These are phyloP conservation scores for Plasmodium sp. DNA, from an alignment of 169 alveolate species.

Conservation along the genomic window DNA sequence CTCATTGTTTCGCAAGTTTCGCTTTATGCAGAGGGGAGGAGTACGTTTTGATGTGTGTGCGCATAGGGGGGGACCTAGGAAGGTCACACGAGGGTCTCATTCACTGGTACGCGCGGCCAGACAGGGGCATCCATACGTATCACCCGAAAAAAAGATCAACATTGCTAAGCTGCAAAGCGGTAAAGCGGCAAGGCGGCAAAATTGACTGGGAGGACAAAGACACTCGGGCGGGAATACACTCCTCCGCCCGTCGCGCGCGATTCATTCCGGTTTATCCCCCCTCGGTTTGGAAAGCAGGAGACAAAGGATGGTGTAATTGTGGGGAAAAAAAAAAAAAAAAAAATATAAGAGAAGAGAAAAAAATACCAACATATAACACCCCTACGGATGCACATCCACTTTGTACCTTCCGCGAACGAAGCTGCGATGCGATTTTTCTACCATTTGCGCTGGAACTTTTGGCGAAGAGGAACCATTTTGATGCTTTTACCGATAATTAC, in stretches of 20 bases:
- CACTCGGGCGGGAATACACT: not conserved
- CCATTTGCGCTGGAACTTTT: not conserved
- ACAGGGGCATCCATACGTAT: not conserved
- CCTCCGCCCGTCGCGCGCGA: not conserved
- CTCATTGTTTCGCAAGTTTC: constrained; percentile 24
- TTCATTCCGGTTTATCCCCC: not conserved
- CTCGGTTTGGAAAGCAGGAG: not conserved
- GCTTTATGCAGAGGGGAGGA: not conserved
- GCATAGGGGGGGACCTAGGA: not conserved
- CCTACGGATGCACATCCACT: not conserved
- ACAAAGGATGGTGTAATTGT: not conserved
- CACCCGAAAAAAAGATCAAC: not conserved
- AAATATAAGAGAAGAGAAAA: not conserved
- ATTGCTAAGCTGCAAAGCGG: not conserved
- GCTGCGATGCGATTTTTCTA: not conserved
- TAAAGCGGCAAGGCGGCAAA: not conserved
- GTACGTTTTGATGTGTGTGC: not conserved
- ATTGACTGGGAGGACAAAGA: not conserved
- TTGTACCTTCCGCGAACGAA: not conserved
- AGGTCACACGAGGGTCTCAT: not conserved
- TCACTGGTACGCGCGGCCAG: not conserved
- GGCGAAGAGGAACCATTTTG: not conserved
- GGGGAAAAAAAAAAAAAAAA: not conserved
- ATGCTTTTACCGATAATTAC: not conserved
- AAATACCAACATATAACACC: not conserved